phyloP scores from a whole-genome alignment of 257 asterid species.

The Penstemon davidsonii region DNA sequence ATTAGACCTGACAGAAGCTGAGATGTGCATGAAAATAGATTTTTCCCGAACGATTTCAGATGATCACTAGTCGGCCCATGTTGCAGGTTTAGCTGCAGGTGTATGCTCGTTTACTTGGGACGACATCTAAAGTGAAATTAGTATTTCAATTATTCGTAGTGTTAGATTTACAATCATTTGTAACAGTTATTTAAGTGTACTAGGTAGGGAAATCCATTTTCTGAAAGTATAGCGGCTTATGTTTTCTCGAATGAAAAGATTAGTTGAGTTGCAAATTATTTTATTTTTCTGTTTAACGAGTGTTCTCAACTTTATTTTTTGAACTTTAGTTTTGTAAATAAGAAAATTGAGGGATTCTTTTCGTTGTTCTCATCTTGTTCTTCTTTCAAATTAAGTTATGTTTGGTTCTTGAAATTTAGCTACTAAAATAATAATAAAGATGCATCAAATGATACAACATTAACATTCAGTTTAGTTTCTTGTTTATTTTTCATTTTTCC shows the following conservation, averaged over 20 bases:
- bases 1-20: constrained; percentile 44
- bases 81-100: constrained; percentile 24
- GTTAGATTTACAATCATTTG: constrained; percentile 25
- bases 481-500: too few relatives aligned
- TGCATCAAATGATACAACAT: too few relatives aligned
- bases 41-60: constrained; percentile 13
- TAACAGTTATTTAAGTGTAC: constrained; percentile 24
- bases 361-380: not conserved
- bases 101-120: constrained; percentile 18
- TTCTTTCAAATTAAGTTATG: too few relatives aligned
- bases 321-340: constrained; percentile 11
- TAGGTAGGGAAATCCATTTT: constrained; percentile 27
- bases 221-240: constrained; percentile 27
- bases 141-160: constrained; percentile 27
- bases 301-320: constrained; percentile 5
- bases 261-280: constrained; percentile 24
- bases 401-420: too few relatives aligned
- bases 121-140: constrained; percentile 29
- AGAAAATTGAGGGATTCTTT: not conserved
- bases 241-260: constrained; percentile 8
- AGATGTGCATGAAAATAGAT: constrained; percentile 27
- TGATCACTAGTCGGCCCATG: not conserved
- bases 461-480: too few relatives aligned
- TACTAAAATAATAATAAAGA: too few relatives aligned
- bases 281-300: not conserved